Conservation (phyloP, 805 yeast species). For the Yarrowia keelungensis region DNA sequence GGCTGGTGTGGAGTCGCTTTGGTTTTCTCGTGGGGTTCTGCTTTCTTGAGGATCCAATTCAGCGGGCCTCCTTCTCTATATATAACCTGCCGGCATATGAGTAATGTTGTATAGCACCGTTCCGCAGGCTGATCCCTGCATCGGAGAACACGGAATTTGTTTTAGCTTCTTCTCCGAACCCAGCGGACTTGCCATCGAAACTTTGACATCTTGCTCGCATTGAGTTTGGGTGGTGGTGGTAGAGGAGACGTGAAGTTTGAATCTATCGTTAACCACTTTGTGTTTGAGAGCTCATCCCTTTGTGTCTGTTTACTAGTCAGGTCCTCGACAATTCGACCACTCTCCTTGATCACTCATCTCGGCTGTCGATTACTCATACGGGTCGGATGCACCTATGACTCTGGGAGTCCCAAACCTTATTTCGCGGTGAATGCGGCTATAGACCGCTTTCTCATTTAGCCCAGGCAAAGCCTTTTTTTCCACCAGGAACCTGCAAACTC, state of each 20-base stretch:
- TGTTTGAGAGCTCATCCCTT: too few relatives aligned
- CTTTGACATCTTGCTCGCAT: background rate
- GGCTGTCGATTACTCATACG: background rate
- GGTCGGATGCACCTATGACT: background rate
- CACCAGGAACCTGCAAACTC: constrained; percentile 21
- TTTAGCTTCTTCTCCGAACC: background rate
- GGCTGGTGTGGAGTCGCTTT: background rate
- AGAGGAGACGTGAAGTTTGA: too few relatives aligned
- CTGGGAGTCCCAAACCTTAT: background rate
- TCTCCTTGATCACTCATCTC: too few relatives aligned
- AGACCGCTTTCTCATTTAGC: background rate
- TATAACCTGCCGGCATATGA: constrained; percentile 1
- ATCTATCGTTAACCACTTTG: too few relatives aligned
- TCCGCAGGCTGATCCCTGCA: constrained; percentile 34
- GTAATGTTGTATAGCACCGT: constrained; percentile 16
- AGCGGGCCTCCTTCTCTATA: background rate
- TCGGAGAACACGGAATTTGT: constrained; percentile 22
- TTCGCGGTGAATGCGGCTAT: constrained; percentile 1
- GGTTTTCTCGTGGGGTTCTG: background rate
- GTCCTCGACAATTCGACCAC: too few relatives aligned
- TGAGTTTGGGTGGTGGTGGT: background rate
- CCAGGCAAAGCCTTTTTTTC: background rate
- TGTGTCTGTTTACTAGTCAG: too few relatives aligned
- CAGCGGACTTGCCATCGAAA: background rate
- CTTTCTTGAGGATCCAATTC: background rate